phyloP scores from a whole-genome alignment of 148 eudicot species.

The Selenicereus undatus region DNA sequence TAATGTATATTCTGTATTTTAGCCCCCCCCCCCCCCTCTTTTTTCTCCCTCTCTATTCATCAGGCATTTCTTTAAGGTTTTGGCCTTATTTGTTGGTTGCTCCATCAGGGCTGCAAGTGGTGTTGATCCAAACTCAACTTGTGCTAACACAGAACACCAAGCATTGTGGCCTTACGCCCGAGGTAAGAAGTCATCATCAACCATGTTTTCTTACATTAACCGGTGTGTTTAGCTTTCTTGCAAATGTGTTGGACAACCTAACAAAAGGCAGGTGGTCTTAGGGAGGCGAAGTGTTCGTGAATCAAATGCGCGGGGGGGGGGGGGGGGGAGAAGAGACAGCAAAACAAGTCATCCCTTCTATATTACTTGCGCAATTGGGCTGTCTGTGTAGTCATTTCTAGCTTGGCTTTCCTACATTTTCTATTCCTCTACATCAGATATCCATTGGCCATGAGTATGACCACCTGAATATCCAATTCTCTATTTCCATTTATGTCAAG shows the following conservation, averaged over 20 bases:
- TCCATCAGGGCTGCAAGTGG: background rate
- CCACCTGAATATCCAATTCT: too few species aligned
- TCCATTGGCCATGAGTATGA: too few species aligned
- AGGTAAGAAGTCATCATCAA: slow-evolving; percentile 22
- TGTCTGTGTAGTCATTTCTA: background rate
- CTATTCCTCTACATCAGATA: too few species aligned
- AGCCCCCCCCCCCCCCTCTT: too few species aligned
- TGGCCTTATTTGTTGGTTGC: background rate
- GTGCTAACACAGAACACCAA: slow-evolving; percentile 1
- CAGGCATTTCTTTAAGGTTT: background rate
- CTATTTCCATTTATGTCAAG: too few species aligned
- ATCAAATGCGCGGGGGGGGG: background rate
- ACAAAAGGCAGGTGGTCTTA: slow-evolving; percentile 20
- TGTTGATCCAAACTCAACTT: background rate
- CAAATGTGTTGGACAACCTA: background rate
- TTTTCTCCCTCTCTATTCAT: background rate
- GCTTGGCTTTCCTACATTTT: too few species aligned
- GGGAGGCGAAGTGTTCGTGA: slow-evolving; percentile 9
- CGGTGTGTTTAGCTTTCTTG: slow-evolving; percentile 7
- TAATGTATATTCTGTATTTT: background rate
- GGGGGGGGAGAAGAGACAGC: background rate
- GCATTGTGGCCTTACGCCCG: slow-evolving; percentile 20
- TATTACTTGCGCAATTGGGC: slow-evolving; percentile 5
- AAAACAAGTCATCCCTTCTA: background rate
- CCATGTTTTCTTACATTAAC: slow-evolving; percentile 13